Evolutionary conservation across 1,284 basidiomycete genomes (phyloP).

Genomic region (Amylostereum areolatum): DNA sequence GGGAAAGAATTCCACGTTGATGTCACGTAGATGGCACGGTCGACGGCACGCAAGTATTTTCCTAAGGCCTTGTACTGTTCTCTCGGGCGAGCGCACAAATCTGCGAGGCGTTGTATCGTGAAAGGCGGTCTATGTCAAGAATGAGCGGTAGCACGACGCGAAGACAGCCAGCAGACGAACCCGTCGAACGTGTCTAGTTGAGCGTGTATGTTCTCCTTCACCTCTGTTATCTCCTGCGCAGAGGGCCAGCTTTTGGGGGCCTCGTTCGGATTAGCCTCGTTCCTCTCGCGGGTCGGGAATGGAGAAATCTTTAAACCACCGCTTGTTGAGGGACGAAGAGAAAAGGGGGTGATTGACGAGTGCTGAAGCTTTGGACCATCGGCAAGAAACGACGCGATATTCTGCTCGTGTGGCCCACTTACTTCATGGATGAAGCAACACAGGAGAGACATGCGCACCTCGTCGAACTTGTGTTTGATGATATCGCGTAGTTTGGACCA

Average conservation of each 20-base stretch:
- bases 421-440: slow-evolving; percentile 6
- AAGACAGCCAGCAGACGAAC: slow-evolving; percentile 40
- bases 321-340: slow-evolving; percentile 34
- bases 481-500: slow-evolving; percentile 70
- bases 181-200: slow-evolving; percentile 75
- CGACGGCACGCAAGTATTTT: slow-evolving; percentile 88
- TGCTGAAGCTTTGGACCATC: slow-evolving; percentile 32
- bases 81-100: slow-evolving; percentile 71
- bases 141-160: too few relatives aligned
- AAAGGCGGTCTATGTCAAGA: slow-evolving; percentile 62
- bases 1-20: slow-evolving; percentile 73
- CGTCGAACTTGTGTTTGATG: slow-evolving; percentile 62
- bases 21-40: slow-evolving; percentile 82
- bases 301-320: slow-evolving; percentile 78
- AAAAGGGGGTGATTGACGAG: slow-evolving; percentile 30
- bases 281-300: slow-evolving; percentile 59
- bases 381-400: slow-evolving; percentile 49
- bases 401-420: slow-evolving; percentile 33
- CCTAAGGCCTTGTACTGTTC: slow-evolving; percentile 74
- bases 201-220: slow-evolving; percentile 54
- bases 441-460: slow-evolving; percentile 36
- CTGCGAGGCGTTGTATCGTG: slow-evolving; percentile 88
- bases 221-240: slow-evolving; percentile 54
- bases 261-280: slow-evolving; percentile 44
- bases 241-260: slow-evolving; percentile 58